Evolutionary conservation across 2,329 filamentous ascomycete species (phyloP).

Genomic region (Neonectria hederae): DNA sequence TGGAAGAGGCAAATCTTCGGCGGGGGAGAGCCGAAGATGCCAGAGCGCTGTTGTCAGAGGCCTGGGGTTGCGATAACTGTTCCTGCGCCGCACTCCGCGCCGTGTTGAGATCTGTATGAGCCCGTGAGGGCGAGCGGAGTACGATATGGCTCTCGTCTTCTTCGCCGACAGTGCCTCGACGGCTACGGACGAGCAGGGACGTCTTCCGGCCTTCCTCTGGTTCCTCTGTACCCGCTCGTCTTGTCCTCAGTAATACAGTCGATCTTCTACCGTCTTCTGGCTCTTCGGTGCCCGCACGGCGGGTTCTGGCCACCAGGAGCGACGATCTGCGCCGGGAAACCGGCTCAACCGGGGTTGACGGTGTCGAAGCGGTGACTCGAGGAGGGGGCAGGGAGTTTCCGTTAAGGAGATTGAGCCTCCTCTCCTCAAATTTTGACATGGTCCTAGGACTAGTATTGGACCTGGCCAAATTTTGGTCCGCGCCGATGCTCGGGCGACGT

Average conservation of each 20-base stretch:
- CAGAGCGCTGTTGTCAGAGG: constrained; percentile 17
- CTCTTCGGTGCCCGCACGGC: constrained; percentile 58
- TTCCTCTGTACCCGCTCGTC: constrained; percentile 59
- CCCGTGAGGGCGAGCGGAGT: constrained; percentile 67
- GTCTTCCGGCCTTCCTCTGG: constrained; percentile 57
- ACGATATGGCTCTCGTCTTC: constrained; percentile 59
- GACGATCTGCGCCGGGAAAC: constrained; percentile 59
- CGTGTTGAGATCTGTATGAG: constrained; percentile 63
- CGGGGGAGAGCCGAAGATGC: constrained; percentile 55
- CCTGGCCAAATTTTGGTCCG: constrained; percentile 52
- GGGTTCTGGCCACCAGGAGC: constrained; percentile 55
- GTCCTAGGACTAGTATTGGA: constrained; percentile 57
- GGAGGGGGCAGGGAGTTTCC: constrained; percentile 58
- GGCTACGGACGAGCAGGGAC: constrained; percentile 55
- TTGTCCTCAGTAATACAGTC: constrained; percentile 55
- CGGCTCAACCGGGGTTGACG: constrained; percentile 53
- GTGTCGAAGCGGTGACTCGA: constrained; percentile 51
- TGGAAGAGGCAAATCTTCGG: constrained; percentile 61
- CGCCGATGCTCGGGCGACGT: constrained; percentile 53
- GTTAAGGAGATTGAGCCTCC: constrained; percentile 58
- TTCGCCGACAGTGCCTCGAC: constrained; percentile 57
- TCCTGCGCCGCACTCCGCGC: constrained; percentile 46
- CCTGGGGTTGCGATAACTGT: constrained; percentile 40
- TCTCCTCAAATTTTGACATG: constrained; percentile 63
- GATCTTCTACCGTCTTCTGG: constrained; percentile 57